A percentile compares a stretch with the other conserved stretches of the same genome.
These are phyloP conservation scores for Metschnikowia anglica DNA, from an alignment of 805 yeast species.

Conservation along the genomic window DNA sequence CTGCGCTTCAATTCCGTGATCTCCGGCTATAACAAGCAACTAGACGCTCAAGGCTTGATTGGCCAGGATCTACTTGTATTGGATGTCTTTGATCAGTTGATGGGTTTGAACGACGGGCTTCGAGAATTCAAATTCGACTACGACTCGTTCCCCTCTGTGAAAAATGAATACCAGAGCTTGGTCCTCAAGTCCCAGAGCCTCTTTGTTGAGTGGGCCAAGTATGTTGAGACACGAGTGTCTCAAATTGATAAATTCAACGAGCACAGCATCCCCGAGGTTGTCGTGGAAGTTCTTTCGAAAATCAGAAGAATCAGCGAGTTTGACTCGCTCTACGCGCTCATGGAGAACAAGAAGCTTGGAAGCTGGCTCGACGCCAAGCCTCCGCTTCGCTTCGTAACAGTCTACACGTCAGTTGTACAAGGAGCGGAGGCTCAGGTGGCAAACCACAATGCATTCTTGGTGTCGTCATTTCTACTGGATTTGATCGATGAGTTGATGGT, in stretches of 20 bases:
- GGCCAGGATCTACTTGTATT: conserved; percentile 31
- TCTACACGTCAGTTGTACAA: conserved; percentile 49
- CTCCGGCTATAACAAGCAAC: conserved; percentile 9
- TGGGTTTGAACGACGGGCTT: conserved; percentile 24
- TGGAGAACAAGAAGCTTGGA: conserved; percentile 55
- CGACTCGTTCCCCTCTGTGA: conserved; percentile 13
- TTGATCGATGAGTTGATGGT: conserved; percentile 71
- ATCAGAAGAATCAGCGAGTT: conserved; percentile 65
- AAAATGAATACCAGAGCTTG: conserved; percentile 20
- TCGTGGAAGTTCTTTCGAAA: conserved; percentile 69
- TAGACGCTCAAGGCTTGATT: conserved; percentile 12
- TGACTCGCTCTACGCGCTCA: conserved; percentile 50
- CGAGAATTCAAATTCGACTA: conserved; percentile 14
- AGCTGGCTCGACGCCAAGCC: conserved; percentile 68
- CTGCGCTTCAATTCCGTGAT: conserved; percentile 14
- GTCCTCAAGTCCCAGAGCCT: conserved; percentile 31
- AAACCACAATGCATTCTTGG: conserved; percentile 34
- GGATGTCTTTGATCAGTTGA: conserved; percentile 47
- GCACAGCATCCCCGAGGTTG: conserved; percentile 66
- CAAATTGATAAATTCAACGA: conserved; percentile 60
- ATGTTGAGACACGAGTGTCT: conserved; percentile 52
- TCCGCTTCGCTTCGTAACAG: conserved; percentile 44
- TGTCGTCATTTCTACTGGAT: conserved; percentile 73
- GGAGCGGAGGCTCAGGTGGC: conserved; percentile 27
- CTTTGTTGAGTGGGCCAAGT: conserved; percentile 56